phyloP scores from a whole-genome alignment of 139 green algal genomes.

The Cymbomonas tetramitiformis region DNA sequence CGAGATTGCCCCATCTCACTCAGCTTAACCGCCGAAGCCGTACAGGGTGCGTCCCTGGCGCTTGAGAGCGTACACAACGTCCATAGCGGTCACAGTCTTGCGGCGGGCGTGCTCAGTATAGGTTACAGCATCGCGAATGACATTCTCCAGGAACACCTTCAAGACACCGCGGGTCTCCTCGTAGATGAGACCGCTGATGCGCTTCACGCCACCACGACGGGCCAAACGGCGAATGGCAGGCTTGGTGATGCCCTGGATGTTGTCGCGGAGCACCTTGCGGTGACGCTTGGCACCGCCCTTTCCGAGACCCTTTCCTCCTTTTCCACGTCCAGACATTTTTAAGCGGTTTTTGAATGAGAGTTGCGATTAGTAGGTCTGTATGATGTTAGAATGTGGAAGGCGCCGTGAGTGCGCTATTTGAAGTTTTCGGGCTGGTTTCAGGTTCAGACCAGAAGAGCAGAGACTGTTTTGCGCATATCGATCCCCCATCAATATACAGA shows the following conservation, averaged over 20 bases:
- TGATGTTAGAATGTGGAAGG: too few species aligned
- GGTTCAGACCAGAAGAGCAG: too few species aligned
- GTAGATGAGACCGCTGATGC: conserved; percentile 78
- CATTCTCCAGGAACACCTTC: conserved; percentile 44
- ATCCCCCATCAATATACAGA: too few species aligned
- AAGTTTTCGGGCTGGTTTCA: too few species aligned
- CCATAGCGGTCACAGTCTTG: conserved; percentile 86
- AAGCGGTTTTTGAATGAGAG: too few species aligned
- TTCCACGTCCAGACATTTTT: conserved; percentile 41
- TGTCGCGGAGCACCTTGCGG: conserved; percentile 59
- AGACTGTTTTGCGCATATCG: too few species aligned
- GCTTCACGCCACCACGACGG: conserved; percentile 59
- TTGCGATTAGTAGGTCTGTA: too few species aligned
- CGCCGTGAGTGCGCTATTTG: too few species aligned
- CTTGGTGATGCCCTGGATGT: conserved; percentile 91
- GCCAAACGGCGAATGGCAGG: conserved; percentile 64
- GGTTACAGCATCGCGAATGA: conserved; percentile 70
- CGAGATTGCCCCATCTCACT: too few species aligned
- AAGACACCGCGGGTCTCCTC: conserved; percentile 64
- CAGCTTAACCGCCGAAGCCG: conserved; percentile 81
- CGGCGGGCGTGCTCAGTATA: conserved; percentile 87
- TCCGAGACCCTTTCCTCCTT: conserved; percentile 41
- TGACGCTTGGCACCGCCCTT: conserved; percentile 52
- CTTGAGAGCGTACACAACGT: conserved; percentile 90
- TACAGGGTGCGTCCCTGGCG: conserved; percentile 83